Conservation (phyloP, 805 yeast genomes). For the Candida boleticola region DNA sequence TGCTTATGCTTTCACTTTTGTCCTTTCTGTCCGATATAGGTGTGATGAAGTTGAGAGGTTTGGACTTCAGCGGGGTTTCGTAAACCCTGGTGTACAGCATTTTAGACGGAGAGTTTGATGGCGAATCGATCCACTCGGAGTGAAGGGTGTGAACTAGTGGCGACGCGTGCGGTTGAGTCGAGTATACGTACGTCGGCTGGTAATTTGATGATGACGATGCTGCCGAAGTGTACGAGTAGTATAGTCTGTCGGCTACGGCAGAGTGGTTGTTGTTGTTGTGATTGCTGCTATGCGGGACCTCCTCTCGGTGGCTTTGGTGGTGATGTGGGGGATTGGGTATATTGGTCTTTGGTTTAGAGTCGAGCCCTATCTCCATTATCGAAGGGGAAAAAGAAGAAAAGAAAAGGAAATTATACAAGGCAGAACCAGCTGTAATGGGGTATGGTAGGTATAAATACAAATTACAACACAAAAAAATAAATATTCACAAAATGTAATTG, state of each 20-base stretch:
- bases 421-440: too few species aligned
- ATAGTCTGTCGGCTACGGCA: not conserved
- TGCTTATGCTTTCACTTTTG: not conserved
- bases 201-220: not conserved
- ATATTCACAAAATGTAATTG: not conserved
- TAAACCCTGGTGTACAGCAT: slow-evolving; percentile 7
- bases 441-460: too few species aligned
- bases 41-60: not conserved
- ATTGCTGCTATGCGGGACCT: too few species aligned
- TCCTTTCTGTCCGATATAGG: not conserved
- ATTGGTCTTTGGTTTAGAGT: not conserved
- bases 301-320: too few species aligned
- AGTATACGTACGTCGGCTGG: slow-evolving; percentile 2
- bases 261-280: too few species aligned
- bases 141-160: slow-evolving; percentile 12
- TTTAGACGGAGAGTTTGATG: slow-evolving; percentile 14
- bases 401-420: too few species aligned
- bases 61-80: slow-evolving; percentile 12
- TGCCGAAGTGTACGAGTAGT: too few species aligned
- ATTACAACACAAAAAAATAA: not conserved
- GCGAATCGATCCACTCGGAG: slow-evolving; percentile 27
- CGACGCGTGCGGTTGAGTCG: slow-evolving; percentile 5
- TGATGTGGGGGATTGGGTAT: not conserved
- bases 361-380: slow-evolving; percentile 5
- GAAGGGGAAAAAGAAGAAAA: not conserved